These are phyloP conservation scores for Sporisorium graminicola DNA, from an alignment of 1,284 basidiomycete genomes.

Conservation along the genomic window DNA sequence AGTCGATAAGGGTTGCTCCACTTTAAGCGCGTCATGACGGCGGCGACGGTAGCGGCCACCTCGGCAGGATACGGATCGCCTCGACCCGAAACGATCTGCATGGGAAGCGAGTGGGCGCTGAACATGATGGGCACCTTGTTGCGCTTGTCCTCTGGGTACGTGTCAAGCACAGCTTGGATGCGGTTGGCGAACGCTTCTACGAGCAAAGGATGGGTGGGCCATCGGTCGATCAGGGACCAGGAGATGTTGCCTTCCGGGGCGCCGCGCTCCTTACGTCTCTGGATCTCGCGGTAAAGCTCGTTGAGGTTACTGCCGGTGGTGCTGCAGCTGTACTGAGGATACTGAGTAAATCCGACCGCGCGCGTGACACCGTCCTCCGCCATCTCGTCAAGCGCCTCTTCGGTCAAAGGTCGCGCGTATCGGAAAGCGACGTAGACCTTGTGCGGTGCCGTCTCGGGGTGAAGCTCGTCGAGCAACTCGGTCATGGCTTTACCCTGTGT, in stretches of 20 bases:
- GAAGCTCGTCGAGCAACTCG: conserved; percentile 88
- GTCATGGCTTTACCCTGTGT: conserved; percentile 92
- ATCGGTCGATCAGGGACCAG: conserved; percentile 98
- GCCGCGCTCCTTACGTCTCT: conserved; percentile 67
- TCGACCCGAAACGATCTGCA: conserved; percentile 75
- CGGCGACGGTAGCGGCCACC: conserved; percentile 84
- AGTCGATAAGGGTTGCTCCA: conserved; percentile 78
- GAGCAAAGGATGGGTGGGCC: conserved; percentile 94
- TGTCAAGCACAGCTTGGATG: conserved; percentile 83
- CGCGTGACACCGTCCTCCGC: conserved; percentile 89
- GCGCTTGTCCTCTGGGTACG: conserved; percentile 79
- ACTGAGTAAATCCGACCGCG: conserved; percentile 97
- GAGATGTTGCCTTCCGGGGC: conserved; percentile 76
- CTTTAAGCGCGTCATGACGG: conserved; percentile 65
- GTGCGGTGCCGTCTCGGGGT: conserved; percentile 92
- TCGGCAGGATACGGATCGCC: conserved; percentile 97
- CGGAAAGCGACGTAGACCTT: conserved; percentile 82
- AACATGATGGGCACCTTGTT: conserved; percentile 87
- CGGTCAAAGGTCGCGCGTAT: conserved; percentile 87
- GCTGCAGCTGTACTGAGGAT: conserved; percentile 98
- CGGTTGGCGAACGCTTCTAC: conserved; percentile 93
- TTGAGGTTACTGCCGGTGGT: conserved; percentile 98
- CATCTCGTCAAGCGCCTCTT: conserved; percentile 85
- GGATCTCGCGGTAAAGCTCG: conserved; percentile 80
- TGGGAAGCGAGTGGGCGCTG: conserved; percentile 96